A percentile compares a stretch with the other conserved stretches of the same genome.
These are phyloP conservation scores for Trametes cinnabarina DNA, from an alignment of 768 basidiomycete species.

Conservation along the genomic window DNA sequence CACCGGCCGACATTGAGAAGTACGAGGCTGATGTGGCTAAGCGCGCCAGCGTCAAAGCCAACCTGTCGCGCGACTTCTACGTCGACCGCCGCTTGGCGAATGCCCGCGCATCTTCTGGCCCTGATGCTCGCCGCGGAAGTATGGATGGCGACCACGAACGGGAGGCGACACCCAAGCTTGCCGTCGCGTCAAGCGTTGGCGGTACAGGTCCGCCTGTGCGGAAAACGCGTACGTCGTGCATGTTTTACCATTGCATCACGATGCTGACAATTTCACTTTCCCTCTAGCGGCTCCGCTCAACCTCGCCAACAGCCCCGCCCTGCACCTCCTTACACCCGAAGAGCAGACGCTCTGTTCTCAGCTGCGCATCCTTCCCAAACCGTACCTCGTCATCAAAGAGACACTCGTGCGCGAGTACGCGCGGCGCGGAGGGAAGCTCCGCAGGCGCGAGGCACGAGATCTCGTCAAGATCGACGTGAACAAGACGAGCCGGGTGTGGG, in stretches of 20 bases:
- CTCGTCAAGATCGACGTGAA: slow-evolving; percentile 92
- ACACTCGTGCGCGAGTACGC: slow-evolving; percentile 92
- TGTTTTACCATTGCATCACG: not conserved
- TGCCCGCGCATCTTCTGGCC: slow-evolving; percentile 52
- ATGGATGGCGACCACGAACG: slow-evolving; percentile 47
- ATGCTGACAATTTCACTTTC: not conserved
- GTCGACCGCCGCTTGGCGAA: slow-evolving; percentile 48
- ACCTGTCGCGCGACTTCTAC: slow-evolving; percentile 53
- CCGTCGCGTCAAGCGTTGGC: slow-evolving; percentile 12
- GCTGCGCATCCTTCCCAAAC: slow-evolving; percentile 89
- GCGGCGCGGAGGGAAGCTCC: slow-evolving; percentile 81
- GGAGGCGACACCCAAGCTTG: slow-evolving; percentile 54
- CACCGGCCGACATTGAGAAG: slow-evolving; percentile 85
- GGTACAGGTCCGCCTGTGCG: slow-evolving; percentile 41
- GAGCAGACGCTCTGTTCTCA: slow-evolving; percentile 88
- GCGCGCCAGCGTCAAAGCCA: slow-evolving; percentile 68
- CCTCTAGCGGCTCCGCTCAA: slow-evolving; percentile 66
- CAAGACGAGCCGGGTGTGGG: slow-evolving; percentile 91
- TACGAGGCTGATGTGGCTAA: slow-evolving; percentile 75
- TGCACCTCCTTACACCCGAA: slow-evolving; percentile 84
- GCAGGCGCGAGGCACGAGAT: slow-evolving; percentile 84
- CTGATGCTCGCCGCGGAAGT: slow-evolving; percentile 52
- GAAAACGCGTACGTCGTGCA: slow-evolving; percentile 38
- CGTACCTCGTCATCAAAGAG: slow-evolving; percentile 95
- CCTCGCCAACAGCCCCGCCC: slow-evolving; percentile 83